A percentile compares a stretch with the other conserved stretches of the same genome.
phyloP scores from a whole-genome alignment of 306 rosid genomes.

The Malus domestica region ASM211411v1 NC_041804.1:14959001-14959500 shows the following conservation, averaged over 20 bases:
- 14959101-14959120: constrained; percentile 13
- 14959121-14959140: constrained; percentile 9
- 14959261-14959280: not conserved
- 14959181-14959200: not conserved
- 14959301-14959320: constrained; percentile 5
- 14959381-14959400: not conserved
- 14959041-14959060: not conserved
- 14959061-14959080: not conserved
- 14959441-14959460: not conserved
- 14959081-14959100: constrained; percentile 41
- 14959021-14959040: constrained; percentile 5
- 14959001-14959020: not conserved
- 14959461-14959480: not conserved
- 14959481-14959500: not conserved
- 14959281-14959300: constrained; percentile 5
- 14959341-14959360: constrained; percentile 17
- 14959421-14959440: not conserved
- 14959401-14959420: not conserved
- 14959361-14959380: not conserved
- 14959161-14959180: constrained; percentile 6
- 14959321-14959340: constrained; percentile 6
- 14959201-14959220: constrained; percentile 3
- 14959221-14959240: constrained; percentile 47
- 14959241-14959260: not conserved
- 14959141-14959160: not conserved